These are phyloP conservation scores for Suhomyces maxii DNA, from an alignment of 1,139 yeast genomes.

Conservation along the genomic window DNA sequence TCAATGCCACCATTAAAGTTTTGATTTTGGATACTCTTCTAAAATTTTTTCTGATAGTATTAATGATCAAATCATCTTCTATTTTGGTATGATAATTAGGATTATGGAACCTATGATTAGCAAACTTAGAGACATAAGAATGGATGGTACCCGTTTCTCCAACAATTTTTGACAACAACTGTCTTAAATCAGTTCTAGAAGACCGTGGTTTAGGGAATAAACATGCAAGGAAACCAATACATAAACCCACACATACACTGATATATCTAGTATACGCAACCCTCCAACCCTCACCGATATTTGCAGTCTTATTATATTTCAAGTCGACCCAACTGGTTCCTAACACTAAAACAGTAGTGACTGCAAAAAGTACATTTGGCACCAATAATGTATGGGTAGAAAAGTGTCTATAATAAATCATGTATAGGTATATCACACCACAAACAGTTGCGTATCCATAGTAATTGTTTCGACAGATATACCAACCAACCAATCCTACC, in stretches of 20 bases:
- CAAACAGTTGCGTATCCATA: constrained; percentile 36
- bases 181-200: constrained; percentile 31
- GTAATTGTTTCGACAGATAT: constrained; percentile 36
- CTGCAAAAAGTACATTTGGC: constrained; percentile 32
- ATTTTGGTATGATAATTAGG: constrained; percentile 19
- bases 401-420: constrained; percentile 34
- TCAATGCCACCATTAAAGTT: constrained; percentile 27
- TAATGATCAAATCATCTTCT: constrained; percentile 27
- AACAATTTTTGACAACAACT: constrained; percentile 24
- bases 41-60: constrained; percentile 25
- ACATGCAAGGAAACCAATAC: constrained; percentile 33
- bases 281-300: constrained; percentile 30
- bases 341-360: constrained; percentile 33
- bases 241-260: constrained; percentile 31
- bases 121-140: constrained; percentile 32
- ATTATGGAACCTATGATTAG: constrained; percentile 23
- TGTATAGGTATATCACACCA: constrained; percentile 26
- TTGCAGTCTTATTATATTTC: constrained; percentile 18
- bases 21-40: constrained; percentile 25
- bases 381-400: constrained; percentile 30
- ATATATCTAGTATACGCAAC: constrained; percentile 33
- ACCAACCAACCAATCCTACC: constrained; percentile 39
- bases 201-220: constrained; percentile 34
- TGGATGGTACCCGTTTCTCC: constrained; percentile 32
- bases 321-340: constrained; percentile 39